Evolutionary conservation across 2,329 filamentous ascomycete species (phyloP).

Genomic region (Clonostachys rhizophaga): DNA sequence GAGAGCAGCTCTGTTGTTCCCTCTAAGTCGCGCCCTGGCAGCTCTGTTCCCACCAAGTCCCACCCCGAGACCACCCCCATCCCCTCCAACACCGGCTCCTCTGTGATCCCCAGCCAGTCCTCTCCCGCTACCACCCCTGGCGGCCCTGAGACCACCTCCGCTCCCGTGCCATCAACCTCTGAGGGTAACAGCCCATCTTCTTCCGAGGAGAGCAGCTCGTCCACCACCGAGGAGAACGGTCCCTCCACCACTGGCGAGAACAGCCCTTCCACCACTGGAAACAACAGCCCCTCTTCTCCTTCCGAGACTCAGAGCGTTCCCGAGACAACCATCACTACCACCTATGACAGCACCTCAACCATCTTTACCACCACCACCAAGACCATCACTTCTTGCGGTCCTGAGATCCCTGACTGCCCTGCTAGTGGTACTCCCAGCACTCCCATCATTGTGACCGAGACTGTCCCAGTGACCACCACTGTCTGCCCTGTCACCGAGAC

Average conservation of each 20-base stretch:
- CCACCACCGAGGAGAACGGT: neutral
- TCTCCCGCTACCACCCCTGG: conserved; percentile 4
- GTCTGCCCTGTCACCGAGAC: conserved; percentile 58
- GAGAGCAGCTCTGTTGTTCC: neutral
- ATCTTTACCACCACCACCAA: conserved; percentile 42
- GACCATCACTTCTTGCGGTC: conserved; percentile 45
- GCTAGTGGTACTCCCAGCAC: conserved; percentile 25
- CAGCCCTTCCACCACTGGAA: neutral
- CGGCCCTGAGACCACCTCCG: conserved; percentile 4
- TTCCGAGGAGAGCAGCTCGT: conserved; percentile 4
- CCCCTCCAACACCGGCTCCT: conserved; percentile 1
- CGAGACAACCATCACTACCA: conserved; percentile 17
- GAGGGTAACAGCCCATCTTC: neutral
- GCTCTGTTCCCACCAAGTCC: neutral
- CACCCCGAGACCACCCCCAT: conserved; percentile 1
- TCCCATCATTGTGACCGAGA: conserved; percentile 44
- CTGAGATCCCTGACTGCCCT: conserved; percentile 45
- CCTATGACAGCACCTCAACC: conserved; percentile 40
- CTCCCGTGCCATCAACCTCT: neutral
- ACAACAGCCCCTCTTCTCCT: conserved; percentile 2
- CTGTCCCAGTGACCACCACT: conserved; percentile 53
- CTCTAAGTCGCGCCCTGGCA: neutral
- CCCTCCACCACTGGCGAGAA: neutral
- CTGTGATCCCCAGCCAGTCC: neutral
- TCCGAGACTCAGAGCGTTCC: conserved; percentile 3